phyloP scores from a whole-genome alignment of 176 grass and related monocot genomes.

The Ananas comosus region DNA sequence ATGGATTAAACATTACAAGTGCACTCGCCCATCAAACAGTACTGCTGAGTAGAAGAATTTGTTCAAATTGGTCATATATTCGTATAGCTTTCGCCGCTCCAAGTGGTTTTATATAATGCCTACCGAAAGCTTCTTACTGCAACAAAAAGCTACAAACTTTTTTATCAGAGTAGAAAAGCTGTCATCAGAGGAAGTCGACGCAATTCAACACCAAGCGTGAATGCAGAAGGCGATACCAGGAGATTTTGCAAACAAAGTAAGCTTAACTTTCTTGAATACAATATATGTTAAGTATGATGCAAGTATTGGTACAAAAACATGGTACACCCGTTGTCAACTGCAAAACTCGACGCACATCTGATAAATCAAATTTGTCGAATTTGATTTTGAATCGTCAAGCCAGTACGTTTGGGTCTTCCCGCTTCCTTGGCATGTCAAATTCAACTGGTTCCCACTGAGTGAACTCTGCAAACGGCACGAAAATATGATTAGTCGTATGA shows the following conservation, averaged over 20 bases:
- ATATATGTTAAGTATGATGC: neutral
- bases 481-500: neutral
- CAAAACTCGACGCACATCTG: conserved; percentile 62
- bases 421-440: conserved; percentile 58
- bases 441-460: conserved; percentile 42
- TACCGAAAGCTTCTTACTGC: too few species aligned
- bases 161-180: too few species aligned
- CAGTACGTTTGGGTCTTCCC: conserved; percentile 39
- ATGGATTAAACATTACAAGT: too few species aligned
- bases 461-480: conserved; percentile 36
- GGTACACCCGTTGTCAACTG: conserved; percentile 26
- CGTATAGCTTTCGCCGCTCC: too few species aligned
- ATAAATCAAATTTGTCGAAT: conserved; percentile 35
- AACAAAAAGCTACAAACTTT: too few species aligned
- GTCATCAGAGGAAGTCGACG: too few species aligned
- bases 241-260: neutral
- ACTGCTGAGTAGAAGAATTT: too few species aligned
- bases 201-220: too few species aligned
- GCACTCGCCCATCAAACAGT: too few species aligned
- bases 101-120: too few species aligned
- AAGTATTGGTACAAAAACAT: neutral
- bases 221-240: neutral
- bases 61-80: too few species aligned
- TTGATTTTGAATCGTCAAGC: conserved; percentile 30
- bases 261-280: too few species aligned